Conservation (phyloP, 1,284 basidiomycete species). For the Megacollybia platyphylla region DNA sequence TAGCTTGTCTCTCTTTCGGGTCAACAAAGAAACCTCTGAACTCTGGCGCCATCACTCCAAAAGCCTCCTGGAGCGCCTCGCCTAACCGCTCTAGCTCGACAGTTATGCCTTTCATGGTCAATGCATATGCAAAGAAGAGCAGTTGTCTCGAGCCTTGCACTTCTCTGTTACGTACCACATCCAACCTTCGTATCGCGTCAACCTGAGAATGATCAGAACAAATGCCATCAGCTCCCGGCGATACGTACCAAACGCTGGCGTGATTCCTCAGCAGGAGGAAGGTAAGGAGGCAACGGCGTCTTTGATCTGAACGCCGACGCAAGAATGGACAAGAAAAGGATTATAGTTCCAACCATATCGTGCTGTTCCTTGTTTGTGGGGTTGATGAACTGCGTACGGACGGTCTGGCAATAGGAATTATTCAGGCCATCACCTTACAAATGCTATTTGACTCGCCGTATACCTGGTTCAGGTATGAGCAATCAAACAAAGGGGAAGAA, state of each 20-base stretch:
- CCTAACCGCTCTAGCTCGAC: conserved; percentile 77
- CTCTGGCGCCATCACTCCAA: conserved; percentile 72
- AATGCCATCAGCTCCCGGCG: background rate
- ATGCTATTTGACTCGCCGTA: conserved; percentile 31
- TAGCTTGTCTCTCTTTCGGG: conserved; percentile 5
- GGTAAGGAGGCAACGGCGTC: conserved; percentile 85
- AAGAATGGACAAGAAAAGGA: conserved; percentile 84
- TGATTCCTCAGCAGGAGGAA: conserved; percentile 83
- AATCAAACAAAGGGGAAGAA: conserved; percentile 3
- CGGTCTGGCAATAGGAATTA: conserved; percentile 29
- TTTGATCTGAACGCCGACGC: conserved; percentile 83
- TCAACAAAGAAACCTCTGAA: conserved; percentile 55
- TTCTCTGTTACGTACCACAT: conserved; percentile 71
- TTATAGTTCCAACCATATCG: conserved; percentile 90
- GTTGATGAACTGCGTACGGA: conserved; percentile 77
- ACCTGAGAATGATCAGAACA: conserved; percentile 29
- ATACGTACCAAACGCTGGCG: conserved; percentile 57
- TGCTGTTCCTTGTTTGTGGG: conserved; percentile 80
- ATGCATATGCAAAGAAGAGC: conserved; percentile 87
- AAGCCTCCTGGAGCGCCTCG: conserved; percentile 68
- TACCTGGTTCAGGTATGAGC: conserved; percentile 30
- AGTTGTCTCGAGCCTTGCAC: conserved; percentile 71
- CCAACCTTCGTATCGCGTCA: conserved; percentile 70
- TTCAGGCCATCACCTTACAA: background rate
- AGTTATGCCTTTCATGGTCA: conserved; percentile 89